Evolutionary conservation across 352 stramenopile genomes (phyloP).

Genomic region (Pythium brachiatum): DNA sequence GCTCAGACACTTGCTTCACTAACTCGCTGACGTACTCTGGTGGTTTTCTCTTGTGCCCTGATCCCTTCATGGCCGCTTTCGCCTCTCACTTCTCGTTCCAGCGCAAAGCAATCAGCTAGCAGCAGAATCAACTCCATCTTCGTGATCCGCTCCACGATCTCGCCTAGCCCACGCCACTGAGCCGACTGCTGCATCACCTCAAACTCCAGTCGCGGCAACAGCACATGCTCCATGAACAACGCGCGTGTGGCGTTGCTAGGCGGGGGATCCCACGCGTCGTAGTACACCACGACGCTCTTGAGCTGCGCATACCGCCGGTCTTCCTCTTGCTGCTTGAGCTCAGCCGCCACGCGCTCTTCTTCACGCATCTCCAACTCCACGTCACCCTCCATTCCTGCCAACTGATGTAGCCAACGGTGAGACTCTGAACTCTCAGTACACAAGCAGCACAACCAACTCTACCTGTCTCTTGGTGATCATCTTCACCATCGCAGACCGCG

Average conservation of each 20-base stretch:
- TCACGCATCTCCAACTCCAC: conserved; percentile 42
- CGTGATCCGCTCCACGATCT: conserved; percentile 58
- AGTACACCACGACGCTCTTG: conserved; percentile 81
- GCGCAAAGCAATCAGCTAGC: conserved; percentile 80
- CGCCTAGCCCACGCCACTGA: conserved; percentile 64
- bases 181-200: conserved; percentile 65
- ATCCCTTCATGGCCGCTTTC: conserved; percentile 42
- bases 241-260: conserved; percentile 74
- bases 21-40: no score
- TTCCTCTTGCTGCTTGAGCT: conserved; percentile 53
- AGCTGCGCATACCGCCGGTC: conserved; percentile 55
- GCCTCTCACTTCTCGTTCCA: conserved; percentile 67
- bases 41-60: conserved; percentile 38
- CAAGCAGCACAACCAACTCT: no score
- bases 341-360: conserved; percentile 42
- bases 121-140: conserved; percentile 85
- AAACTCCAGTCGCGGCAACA: conserved; percentile 74
- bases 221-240: conserved; percentile 84
- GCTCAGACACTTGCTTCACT: no score
- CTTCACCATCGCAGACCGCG: conserved; percentile 25
- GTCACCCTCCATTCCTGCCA: conserved; percentile 33
- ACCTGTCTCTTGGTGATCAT: conserved; percentile 28
- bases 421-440: no score
- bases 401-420: conserved; percentile 26
- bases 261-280: conserved; percentile 81